Evolutionary conservation across 2,329 filamentous ascomycete genomes (phyloP), one percentile per base, ranked within the genome.

Genomic region (Trichocomaceae sp.): DNA sequence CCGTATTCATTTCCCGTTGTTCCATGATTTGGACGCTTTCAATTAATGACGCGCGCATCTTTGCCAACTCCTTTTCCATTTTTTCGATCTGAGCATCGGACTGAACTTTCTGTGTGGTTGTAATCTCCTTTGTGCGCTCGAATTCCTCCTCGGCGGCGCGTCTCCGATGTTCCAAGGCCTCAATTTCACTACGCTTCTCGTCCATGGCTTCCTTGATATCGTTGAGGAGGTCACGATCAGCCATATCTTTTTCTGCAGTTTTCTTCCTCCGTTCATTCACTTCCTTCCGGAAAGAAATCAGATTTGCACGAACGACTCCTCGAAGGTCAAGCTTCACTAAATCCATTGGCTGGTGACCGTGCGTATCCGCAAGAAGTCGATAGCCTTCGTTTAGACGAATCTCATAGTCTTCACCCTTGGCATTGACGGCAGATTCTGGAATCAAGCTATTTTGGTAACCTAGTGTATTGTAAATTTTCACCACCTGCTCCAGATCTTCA

Each of bases 61-160:
- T 89, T 47, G 88, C 87, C n/a, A 99, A 77, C 70, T 99, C 91
- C 72, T 96, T 96, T 74, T 99, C 93, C 86, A 96, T 95, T 77
- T 93, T 93, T 73, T 99, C 93, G 64, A 99, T 96, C 70, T 97
- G 92, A 8, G 91, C 84, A 68, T 97, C 93, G 2, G 86, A 89
- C 7, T 85, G 86, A 68, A 92, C 83, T 74, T 95, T 95, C 69
- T 96, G 90, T 17, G 90, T 88, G 46, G 82, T 88, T 7, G 88
- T 92, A 57, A 83, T 83, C 77, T 96, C 93, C 67, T 92, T 92
- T 19, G 90, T 91, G 73, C 89, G 90, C 66, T 96, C 90, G 67
- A 96, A 95, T 68, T 96, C 91, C 65, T 95, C 89, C 69, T 95
- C 88, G 0, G 92, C 91, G 17, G 88, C 88, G 33, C 88, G 83